phyloP scores from a whole-genome alignment of 768 basidiomycete species.

The Podaxis sp. region DNA sequence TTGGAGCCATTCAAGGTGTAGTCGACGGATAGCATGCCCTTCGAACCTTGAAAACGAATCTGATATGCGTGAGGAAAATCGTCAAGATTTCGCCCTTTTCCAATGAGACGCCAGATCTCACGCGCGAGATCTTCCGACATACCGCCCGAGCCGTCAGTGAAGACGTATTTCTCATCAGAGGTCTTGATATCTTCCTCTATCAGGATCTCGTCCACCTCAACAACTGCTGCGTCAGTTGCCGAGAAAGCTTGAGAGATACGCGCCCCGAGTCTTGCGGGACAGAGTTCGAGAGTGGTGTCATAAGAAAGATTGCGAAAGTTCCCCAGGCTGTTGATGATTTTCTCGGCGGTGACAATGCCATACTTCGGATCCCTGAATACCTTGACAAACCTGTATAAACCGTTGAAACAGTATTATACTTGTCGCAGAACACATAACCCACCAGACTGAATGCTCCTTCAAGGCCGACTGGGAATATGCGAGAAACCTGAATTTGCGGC shows the following conservation, averaged over 20 bases:
- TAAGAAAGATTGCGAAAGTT: slow-evolving; percentile 44
- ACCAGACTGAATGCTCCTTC: slow-evolving; percentile 61
- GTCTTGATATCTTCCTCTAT: slow-evolving; percentile 31
- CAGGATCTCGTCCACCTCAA: slow-evolving; percentile 45
- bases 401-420: neutral
- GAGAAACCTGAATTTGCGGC: slow-evolving; percentile 56
- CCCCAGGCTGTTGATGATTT: slow-evolving; percentile 55
- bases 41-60: slow-evolving; percentile 60
- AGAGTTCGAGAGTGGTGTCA: slow-evolving; percentile 45
- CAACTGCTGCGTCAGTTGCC: slow-evolving; percentile 54
- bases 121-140: slow-evolving; percentile 52
- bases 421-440: slow-evolving; percentile 6
- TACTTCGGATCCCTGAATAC: slow-evolving; percentile 38
- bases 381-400: slow-evolving; percentile 53
- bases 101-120: slow-evolving; percentile 41
- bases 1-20: slow-evolving; percentile 42
- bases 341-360: slow-evolving; percentile 34
- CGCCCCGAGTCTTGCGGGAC: slow-evolving; percentile 69
- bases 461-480: slow-evolving; percentile 74
- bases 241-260: slow-evolving; percentile 73
- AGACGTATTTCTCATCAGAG: slow-evolving; percentile 35
- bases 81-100: slow-evolving; percentile 27
- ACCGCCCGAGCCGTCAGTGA: slow-evolving; percentile 71
- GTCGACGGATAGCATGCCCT: slow-evolving; percentile 62
- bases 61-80: slow-evolving; percentile 51